phyloP scores from a whole-genome alignment of 495 filamentous ascomycete genomes.

The Tuber brumale region DNA sequence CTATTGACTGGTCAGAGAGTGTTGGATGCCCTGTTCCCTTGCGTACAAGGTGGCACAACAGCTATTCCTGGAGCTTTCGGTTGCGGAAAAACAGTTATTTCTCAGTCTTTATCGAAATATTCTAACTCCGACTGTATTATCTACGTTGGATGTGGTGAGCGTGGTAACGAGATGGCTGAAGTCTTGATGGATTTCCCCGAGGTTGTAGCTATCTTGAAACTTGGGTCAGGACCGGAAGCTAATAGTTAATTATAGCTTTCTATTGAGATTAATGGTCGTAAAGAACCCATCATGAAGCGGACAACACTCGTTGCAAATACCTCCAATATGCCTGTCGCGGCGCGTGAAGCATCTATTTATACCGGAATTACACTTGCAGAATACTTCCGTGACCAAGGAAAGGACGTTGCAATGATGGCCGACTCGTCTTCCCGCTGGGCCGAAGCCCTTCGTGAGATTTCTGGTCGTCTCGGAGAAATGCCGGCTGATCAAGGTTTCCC shows the following conservation, averaged over 20 bases:
- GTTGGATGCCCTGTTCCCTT: constrained; percentile 94
- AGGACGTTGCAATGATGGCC: constrained; percentile 99
- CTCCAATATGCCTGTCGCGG: constrained; percentile 99
- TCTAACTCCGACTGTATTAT: constrained; percentile 99
- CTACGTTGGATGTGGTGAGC: constrained; percentile 97
- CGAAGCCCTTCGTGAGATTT: constrained; percentile 96
- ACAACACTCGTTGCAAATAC: constrained; percentile 98
- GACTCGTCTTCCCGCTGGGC: constrained; percentile 98
- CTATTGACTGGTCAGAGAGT: constrained; percentile 96
- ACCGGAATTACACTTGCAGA: constrained; percentile 97
- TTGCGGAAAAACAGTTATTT: constrained; percentile 99
- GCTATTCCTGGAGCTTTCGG: constrained; percentile 98
- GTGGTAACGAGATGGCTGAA: constrained; percentile 99
- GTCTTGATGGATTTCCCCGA: constrained; percentile 99
- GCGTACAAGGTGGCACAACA: constrained; percentile 93
- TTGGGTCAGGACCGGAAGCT: background rate
- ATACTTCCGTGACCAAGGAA: constrained; percentile 98
- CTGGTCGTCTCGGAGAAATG: constrained; percentile 98
- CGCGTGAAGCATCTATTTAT: constrained; percentile 98
- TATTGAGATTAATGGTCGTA: constrained; percentile 81
- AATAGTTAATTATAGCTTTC: constrained; percentile 54
- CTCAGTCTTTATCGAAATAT: constrained; percentile 96
- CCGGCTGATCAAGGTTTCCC: constrained; percentile 99
- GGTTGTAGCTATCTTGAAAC: constrained; percentile 42
- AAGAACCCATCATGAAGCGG: constrained; percentile 99